phyloP scores from a whole-genome alignment of 108 stramenopile species.

The Epithemia pelagica region DNA sequence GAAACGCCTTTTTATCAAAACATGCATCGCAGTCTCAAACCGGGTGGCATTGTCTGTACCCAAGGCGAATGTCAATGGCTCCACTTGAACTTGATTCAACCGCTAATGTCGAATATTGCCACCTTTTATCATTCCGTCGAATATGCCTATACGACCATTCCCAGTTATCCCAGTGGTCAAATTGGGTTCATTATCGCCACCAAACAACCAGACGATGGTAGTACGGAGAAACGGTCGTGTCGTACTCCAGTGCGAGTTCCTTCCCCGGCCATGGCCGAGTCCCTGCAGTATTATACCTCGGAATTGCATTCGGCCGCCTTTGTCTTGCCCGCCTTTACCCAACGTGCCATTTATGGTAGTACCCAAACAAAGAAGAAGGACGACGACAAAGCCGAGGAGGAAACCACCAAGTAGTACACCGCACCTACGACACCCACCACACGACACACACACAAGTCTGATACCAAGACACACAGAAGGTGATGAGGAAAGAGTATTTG shows the following conservation, averaged over 20 bases:
- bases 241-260: conserved; percentile 47
- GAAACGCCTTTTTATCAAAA: conserved; percentile 91
- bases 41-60: conserved; percentile 93
- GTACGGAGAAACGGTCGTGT: conserved; percentile 20
- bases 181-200: conserved; percentile 96
- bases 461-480: too few relatives aligned
- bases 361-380: too few relatives aligned
- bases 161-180: conserved; percentile 97
- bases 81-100: conserved; percentile 85
- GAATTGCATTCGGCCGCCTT: conserved; percentile 90
- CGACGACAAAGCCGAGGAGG: too few relatives aligned
- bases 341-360: conserved; percentile 49
- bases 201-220: conserved; percentile 24
- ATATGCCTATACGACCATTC: conserved; percentile 97
- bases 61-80: conserved; percentile 98
- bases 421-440: too few relatives aligned
- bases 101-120: conserved; percentile 65
- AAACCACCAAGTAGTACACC: too few relatives aligned
- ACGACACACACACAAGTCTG: too few relatives aligned
- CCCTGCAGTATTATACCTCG: conserved; percentile 85
- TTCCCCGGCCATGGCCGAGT: conserved; percentile 40
- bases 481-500: too few relatives aligned
- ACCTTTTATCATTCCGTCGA: conserved; percentile 76
- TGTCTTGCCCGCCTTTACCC: conserved; percentile 87
- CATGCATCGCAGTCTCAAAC: conserved; percentile 80